phyloP scores from a whole-genome alignment of 768 basidiomycete genomes.

The Cyathus striatus region DNA sequence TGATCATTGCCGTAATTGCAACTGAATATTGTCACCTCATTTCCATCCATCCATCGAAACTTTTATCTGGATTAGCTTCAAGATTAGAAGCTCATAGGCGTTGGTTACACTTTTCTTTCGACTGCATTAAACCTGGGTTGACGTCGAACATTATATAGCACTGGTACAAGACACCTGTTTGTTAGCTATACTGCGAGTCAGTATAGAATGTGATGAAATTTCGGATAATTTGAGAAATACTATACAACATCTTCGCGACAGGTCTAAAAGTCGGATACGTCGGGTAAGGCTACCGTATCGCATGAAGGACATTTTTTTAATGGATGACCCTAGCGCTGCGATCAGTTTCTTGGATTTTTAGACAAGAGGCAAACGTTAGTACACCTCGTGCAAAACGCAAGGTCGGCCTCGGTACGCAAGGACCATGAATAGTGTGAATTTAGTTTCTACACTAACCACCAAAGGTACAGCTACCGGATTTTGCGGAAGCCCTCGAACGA shows the following conservation, averaged over 20 bases:
- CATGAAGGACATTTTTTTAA: conserved; percentile 4
- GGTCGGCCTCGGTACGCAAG: conserved; percentile 56
- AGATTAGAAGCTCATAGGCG: conserved; percentile 15
- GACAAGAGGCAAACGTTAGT: conserved; percentile 38
- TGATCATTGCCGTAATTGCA: conserved; percentile 66
- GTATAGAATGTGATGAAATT: conserved; percentile 51
- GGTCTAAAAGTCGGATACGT: conserved; percentile 50
- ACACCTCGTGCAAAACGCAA: conserved; percentile 40
- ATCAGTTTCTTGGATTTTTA: conserved; percentile 54
- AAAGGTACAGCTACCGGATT: conserved; percentile 61
- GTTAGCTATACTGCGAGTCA: conserved; percentile 64
- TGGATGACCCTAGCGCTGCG: conserved; percentile 51
- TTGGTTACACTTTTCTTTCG: conserved; percentile 6
- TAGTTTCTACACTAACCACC: neutral
- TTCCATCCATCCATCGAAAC: conserved; percentile 9
- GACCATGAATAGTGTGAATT: conserved; percentile 4
- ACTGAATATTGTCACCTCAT: conserved; percentile 25
- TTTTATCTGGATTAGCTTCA: conserved; percentile 10
- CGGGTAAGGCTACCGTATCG: conserved; percentile 32
- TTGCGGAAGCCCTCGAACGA: conserved; percentile 45
- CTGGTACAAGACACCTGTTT: conserved; percentile 71
- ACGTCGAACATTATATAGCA: conserved; percentile 32
- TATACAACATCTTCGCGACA: conserved; percentile 39
- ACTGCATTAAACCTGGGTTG: too few species aligned
- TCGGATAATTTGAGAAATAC: conserved; percentile 36